A percentile compares a stretch with the other conserved stretches of the same genome.
Evolutionary conservation across 2,329 filamentous ascomycete genomes (phyloP).

Genomic region (Diplodia seriata): DNA sequence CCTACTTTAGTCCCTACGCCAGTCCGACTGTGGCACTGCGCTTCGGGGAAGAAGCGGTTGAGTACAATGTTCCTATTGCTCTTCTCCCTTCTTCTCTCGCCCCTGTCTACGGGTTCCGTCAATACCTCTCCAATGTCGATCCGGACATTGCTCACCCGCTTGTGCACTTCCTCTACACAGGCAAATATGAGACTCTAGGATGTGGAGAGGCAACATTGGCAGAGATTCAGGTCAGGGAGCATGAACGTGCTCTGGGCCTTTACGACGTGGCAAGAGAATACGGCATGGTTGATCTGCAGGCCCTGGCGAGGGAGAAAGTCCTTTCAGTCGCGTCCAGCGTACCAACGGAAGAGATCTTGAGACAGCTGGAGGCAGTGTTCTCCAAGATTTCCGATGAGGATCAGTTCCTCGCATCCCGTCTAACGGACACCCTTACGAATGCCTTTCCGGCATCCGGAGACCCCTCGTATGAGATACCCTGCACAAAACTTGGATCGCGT

Average conservation of each 20-base stretch:
- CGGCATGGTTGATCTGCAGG: background rate
- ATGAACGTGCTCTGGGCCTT: background rate
- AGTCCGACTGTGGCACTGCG: too few species aligned
- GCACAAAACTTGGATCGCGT: background rate
- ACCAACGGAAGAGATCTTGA: background rate
- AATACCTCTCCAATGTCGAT: background rate
- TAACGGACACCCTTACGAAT: background rate
- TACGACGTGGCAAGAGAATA: background rate
- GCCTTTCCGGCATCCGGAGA: background rate
- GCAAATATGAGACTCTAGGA: background rate
- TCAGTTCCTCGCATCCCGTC: background rate
- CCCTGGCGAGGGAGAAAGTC: background rate
- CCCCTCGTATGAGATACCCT: background rate
- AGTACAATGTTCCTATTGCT: too few species aligned
- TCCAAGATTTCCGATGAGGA: background rate
- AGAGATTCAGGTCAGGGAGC: background rate
- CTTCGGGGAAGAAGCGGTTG: too few species aligned
- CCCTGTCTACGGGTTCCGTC: too few species aligned
- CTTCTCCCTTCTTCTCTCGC: too few species aligned
- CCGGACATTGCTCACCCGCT: background rate
- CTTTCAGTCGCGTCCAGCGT: background rate
- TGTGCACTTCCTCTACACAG: slow-evolving; percentile 3
- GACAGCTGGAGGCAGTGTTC: background rate
- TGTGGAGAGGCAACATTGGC: background rate
- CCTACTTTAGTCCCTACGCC: too few species aligned